Conservation (phyloP, 345 rosid species). For the Gynandropsis gynandra region DNA sequence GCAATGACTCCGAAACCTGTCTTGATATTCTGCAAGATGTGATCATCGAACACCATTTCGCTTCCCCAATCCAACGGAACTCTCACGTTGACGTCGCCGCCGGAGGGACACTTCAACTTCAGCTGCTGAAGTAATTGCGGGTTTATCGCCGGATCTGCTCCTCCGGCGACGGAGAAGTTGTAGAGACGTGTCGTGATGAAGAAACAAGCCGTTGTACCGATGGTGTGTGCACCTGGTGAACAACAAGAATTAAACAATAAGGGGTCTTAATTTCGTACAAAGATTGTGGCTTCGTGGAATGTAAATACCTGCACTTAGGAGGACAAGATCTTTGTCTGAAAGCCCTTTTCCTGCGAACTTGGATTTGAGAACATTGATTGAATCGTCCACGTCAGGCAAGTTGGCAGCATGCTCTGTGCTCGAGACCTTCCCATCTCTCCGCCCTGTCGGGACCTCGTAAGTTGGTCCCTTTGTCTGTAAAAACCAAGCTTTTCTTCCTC, state of each 20-base stretch:
- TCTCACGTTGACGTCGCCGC: conserved; percentile 27
- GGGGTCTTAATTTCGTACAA: too few relatives aligned
- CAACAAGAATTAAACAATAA: too few relatives aligned
- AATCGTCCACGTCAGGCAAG: conserved; percentile 37
- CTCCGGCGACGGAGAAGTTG: conserved; percentile 32
- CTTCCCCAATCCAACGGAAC: conserved; percentile 37
- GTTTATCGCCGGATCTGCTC: conserved; percentile 35
- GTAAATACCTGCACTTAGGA: conserved; percentile 40
- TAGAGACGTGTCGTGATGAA: conserved; percentile 39
- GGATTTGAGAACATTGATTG: conserved; percentile 29
- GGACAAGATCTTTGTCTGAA: conserved; percentile 43
- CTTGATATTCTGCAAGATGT: conserved; percentile 28
- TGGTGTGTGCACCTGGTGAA: conserved; percentile 46
- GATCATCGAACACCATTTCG: conserved; percentile 37
- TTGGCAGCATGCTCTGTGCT: conserved; percentile 25
- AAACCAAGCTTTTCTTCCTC: not conserved
- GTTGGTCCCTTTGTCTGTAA: conserved; percentile 39
- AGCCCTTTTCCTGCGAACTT: conserved; percentile 40
- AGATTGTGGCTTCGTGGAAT: not conserved
- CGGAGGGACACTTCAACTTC: conserved; percentile 23
- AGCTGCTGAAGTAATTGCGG: conserved; percentile 23
- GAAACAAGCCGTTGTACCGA: conserved; percentile 49
- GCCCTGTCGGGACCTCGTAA: conserved; percentile 50
- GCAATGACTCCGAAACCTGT: conserved; percentile 37
- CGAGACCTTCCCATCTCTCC: conserved; percentile 57